Evolutionary conservation across 106 monocot species (phyloP).

Genomic region (Dendrobium nobile): DNA sequence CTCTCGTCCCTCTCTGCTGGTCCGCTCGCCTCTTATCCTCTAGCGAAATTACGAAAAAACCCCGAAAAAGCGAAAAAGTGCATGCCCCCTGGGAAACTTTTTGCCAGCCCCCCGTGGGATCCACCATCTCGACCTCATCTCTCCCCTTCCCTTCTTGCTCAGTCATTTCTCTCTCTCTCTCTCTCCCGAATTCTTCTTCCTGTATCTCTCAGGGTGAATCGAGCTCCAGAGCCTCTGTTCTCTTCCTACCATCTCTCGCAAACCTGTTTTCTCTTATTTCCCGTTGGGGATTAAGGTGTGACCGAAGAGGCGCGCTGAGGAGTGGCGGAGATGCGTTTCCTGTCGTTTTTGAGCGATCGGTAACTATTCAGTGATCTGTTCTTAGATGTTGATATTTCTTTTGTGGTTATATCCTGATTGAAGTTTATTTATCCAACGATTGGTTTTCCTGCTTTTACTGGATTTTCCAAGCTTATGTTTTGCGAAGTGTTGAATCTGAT

Average conservation of each 20-base stretch:
- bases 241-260: not conserved
- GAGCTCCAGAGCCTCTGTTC: not conserved
- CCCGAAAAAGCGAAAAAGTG: slow-evolving; percentile 10
- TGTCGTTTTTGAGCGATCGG: not conserved
- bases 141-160: not conserved
- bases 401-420: not conserved
- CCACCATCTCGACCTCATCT: slow-evolving; percentile 4
- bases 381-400: not conserved
- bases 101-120: not conserved
- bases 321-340: not conserved
- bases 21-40: not conserved
- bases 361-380: not conserved
- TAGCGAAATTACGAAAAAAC: not conserved
- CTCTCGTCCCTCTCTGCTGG: not conserved
- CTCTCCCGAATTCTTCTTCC: not conserved
- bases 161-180: slow-evolving; percentile 5
- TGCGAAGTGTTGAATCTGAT: not conserved
- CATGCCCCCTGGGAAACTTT: not conserved
- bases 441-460: not conserved
- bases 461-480: not conserved
- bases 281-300: not conserved
- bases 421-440: not conserved
- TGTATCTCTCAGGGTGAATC: not conserved
- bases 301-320: not conserved
- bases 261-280: not conserved